Evolutionary conservation across 2,329 filamentous ascomycete genomes (phyloP).

Genomic region (Aspergillus alliaceus): DNA sequence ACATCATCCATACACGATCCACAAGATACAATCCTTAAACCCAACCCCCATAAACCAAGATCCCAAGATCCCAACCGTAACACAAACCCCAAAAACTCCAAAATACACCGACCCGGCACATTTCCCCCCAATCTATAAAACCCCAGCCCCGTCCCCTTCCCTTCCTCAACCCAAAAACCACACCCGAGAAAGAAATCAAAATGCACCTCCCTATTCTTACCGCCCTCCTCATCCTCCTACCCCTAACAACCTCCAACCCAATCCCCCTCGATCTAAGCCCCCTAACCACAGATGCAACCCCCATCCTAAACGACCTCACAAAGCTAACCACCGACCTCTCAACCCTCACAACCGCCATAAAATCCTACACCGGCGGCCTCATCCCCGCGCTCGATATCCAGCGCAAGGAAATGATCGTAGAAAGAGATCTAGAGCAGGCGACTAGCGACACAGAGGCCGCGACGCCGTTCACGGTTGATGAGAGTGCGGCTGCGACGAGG

Average conservation of each 20-base stretch:
- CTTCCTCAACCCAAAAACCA: background rate
- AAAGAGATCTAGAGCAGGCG: conserved; percentile 4
- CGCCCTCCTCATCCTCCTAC: background rate
- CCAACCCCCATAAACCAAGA: too few species aligned
- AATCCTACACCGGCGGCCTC: conserved; percentile 6
- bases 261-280: background rate
- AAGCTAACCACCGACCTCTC: conserved; percentile 6
- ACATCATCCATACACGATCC: too few species aligned
- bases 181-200: background rate
- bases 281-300: background rate
- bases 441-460: conserved; percentile 5
- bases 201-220: conserved; percentile 3
- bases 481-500: conserved; percentile 8
- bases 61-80: too few species aligned
- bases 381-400: background rate
- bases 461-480: background rate
- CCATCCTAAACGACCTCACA: conserved; percentile 9
- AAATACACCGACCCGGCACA: background rate
- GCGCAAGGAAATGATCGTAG: conserved; percentile 1
- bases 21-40: too few species aligned
- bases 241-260: background rate
- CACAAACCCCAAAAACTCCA: background rate
- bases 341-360: conserved; percentile 1
- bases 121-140: background rate
- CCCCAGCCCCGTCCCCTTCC: too few species aligned